A percentile compares a stretch with the other conserved stretches of the same genome.
Conservation (phyloP, 805 yeast genomes). For the Cyberlindnera sargentensis region DNA sequence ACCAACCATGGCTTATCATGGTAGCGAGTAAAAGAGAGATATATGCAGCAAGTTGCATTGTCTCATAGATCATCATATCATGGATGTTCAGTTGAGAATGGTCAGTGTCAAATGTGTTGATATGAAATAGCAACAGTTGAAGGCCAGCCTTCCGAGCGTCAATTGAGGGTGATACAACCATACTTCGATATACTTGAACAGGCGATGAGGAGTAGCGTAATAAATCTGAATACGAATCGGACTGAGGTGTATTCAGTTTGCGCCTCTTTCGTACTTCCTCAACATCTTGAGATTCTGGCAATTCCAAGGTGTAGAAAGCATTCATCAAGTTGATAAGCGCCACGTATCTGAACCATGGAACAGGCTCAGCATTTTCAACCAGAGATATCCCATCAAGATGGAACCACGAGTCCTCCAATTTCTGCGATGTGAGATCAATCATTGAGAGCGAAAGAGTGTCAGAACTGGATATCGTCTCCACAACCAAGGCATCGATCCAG, state of each 20-base stretch:
- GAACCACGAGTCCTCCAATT: constrained; percentile 15
- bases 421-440: constrained; percentile 10
- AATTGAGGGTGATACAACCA: constrained; percentile 3
- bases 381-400: constrained; percentile 18
- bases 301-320: constrained; percentile 6
- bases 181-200: constrained; percentile 17
- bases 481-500: constrained; percentile 9
- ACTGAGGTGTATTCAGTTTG: constrained; percentile 19
- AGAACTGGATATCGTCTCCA: background rate
- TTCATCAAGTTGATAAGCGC: constrained; percentile 29
- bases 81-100: constrained; percentile 1
- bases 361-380: constrained; percentile 3
- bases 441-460: constrained; percentile 2
- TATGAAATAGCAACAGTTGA: constrained; percentile 26
- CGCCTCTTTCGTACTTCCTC: constrained; percentile 22
- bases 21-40: constrained; percentile 12
- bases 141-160: constrained; percentile 11
- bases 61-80: constrained; percentile 12
- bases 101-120: constrained; percentile 8
- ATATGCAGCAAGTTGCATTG: constrained; percentile 10
- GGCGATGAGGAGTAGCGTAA: constrained; percentile 22
- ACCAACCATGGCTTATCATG: constrained; percentile 17
- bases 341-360: constrained; percentile 35
- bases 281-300: background rate
- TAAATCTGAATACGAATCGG: constrained; percentile 7